These are phyloP conservation scores for Pholiota conissans DNA, from an alignment of 768 basidiomycete genomes.

Conservation along the genomic window DNA sequence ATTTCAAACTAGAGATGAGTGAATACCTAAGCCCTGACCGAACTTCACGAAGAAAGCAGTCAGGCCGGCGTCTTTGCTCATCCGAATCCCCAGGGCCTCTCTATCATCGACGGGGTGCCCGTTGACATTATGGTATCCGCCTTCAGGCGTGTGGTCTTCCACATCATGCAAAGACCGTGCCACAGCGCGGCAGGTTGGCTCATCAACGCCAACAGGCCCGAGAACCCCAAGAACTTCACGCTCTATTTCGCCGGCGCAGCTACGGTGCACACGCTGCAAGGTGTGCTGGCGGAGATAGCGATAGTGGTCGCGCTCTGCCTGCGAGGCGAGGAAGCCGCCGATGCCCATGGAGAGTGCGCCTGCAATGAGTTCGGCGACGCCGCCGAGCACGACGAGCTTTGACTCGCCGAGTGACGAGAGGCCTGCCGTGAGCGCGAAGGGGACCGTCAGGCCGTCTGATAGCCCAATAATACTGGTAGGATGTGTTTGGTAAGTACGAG, in stretches of 20 bases:
- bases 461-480: constrained; percentile 77
- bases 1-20: constrained; percentile 10
- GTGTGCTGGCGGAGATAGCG: constrained; percentile 78
- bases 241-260: constrained; percentile 95
- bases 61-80: constrained; percentile 80
- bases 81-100: constrained; percentile 58
- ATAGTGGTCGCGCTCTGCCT: constrained; percentile 95
- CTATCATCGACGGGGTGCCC: constrained; percentile 37
- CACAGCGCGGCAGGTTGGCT: constrained; percentile 74
- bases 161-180: constrained; percentile 71
- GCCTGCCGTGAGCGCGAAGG: constrained; percentile 89
- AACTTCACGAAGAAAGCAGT: constrained; percentile 96
- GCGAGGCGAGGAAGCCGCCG: constrained; percentile 95
- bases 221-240: constrained; percentile 89
- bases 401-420: constrained; percentile 88
- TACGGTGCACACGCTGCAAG: constrained; percentile 77
- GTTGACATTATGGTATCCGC: constrained; percentile 13
- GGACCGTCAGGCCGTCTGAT: constrained; percentile 87
- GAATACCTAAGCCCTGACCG: constrained; percentile 84
- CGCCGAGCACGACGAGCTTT: constrained; percentile 90
- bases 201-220: constrained; percentile 87
- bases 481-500: not conserved
- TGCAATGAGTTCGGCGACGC: constrained; percentile 93
- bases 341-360: constrained; percentile 99
- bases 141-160: constrained; percentile 45